Evolutionary conservation across 2,329 filamentous ascomycete genomes (phyloP).

Genomic region (Aspergillus sp.): DNA sequence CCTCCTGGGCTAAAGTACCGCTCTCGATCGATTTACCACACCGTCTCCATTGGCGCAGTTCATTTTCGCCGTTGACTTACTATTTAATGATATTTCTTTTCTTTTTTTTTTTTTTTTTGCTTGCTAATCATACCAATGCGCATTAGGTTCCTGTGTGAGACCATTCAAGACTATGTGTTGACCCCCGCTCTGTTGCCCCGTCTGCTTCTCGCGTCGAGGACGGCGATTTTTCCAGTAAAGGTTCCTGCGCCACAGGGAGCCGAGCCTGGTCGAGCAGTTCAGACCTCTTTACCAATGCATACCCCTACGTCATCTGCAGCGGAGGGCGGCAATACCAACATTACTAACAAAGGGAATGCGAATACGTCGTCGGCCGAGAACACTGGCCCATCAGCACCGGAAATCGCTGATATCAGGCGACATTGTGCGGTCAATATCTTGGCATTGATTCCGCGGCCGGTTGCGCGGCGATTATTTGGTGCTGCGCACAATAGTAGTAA

Average conservation of each 20-base stretch:
- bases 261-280: conserved; percentile 28
- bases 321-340: conserved; percentile 4
- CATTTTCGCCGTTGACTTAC: conserved; percentile 5
- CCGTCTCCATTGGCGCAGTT: conserved; percentile 8
- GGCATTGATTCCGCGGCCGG: conserved; percentile 36
- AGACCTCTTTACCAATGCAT: conserved; percentile 17
- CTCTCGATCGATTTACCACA: conserved; percentile 14
- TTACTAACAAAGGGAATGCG: neutral
- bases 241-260: conserved; percentile 52
- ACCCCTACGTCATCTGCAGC: conserved; percentile 11
- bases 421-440: conserved; percentile 39
- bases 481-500: conserved; percentile 12
- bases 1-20: neutral
- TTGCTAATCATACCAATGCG: conserved; percentile 4
- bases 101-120: conserved; percentile 5
- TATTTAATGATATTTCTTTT: neutral
- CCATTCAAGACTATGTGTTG: conserved; percentile 55
- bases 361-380: neutral
- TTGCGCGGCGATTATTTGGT: conserved; percentile 41
- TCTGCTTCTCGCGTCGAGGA: conserved; percentile 57
- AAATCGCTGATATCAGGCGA: conserved; percentile 37
- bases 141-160: conserved; percentile 39
- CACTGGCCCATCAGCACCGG: conserved; percentile 16
- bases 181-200: conserved; percentile 59
- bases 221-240: conserved; percentile 81